Evolutionary conservation across 1,284 basidiomycete species (phyloP), one percentile per base, ranked within the genome.

Genomic region (Marasmius sp.): DNA sequence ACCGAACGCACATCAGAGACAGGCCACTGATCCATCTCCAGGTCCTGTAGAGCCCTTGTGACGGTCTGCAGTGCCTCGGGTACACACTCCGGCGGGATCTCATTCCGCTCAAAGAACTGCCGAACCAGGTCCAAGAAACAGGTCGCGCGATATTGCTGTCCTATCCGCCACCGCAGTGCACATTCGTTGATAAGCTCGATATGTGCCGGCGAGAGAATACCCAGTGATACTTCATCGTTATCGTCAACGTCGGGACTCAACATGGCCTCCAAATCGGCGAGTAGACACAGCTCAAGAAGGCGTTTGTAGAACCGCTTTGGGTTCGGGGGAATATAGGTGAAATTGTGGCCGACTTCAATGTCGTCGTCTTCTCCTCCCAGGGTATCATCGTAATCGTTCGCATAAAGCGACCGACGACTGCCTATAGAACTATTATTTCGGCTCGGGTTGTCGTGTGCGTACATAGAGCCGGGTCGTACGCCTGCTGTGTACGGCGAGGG

Each of bases 161-260:
- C 85, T 60, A 99, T 88, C 59, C 97, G 82, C 97, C 97, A 98
- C 48, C 94, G 84, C 61, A 90, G 70, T 1, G 94, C 94, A 69
- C 95, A 96, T 70, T 96, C 92, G 59, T 89, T 88, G 63, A 98
- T 85, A 39, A 99, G 79, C 61, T 93, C 90, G 50, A 93, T 81
- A 72, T 98, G 95, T 16, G 83, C 72, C 0, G 85, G 71, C 0
- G 94, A 94, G n/a, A 99, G 77, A 60, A 99, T 98, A 10, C 93
- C 93, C 37, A 99, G 79, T 0, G 95, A 94, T 3, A 99, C 97
- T 76, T 99, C 95, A 67, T 98, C 94, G 68, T 95, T 93, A 67
- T 98, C 97, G 38, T 95, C 91, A 39, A 98, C 88, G 51, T 91
- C 89, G 10, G 88, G 88, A 63, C 87, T 89, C 62, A 92, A 82